Base-by-base conservation (phyloP, 805 yeast genomes). In the Metschnikowia dekortorum region DNA sequence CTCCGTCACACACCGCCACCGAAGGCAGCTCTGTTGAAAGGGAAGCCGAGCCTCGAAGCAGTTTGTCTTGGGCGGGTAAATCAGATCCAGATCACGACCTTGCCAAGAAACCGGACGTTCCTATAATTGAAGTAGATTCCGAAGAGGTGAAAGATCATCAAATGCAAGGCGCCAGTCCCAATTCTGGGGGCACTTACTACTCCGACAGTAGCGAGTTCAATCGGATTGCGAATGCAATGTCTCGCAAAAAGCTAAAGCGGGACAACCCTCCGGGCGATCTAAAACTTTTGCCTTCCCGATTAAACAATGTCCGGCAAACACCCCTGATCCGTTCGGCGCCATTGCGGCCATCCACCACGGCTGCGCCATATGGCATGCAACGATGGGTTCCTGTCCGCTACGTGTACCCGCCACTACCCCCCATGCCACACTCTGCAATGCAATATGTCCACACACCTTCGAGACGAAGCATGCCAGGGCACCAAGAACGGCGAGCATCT, bases 301-400 rank as follows among this genome's bases (percentile, higher is more conserved):
- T 28, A 32, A 37, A 47, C 28, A 39, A 34, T n/a, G 33, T 43
- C 22, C 39, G 46, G 22, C 14, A 43, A n/a, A 49, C 56, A 1
- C 57, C 57, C 6, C 31, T 36, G 46, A 54, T 54, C 44, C 51
- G 40, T 6, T 51, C 54, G 7, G 58, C 58, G n/a, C 58, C 58
- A 14, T 53, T 54, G 49, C 52, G 58, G 16, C 44, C 42, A n/a
- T 46, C 49, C 16, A 22, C 48, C 11, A 8, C 34, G 10, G 8
- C 46, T 13, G 31, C 29, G 13, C 46, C 46, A 14, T 34, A 35
- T 16, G 46, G 46, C 14, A 34, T 44, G 39, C 48, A 34, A 38
- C 37, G 56, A 10, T 49, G 57, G 34, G 50, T 44, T 14, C 57
- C 55, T 7, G 53, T 52, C n/a, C 52, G 58, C 28, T 50, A 48